Conservation (phyloP, 73 alveolate genomes). For the Strombidium stylifer region DNA sequence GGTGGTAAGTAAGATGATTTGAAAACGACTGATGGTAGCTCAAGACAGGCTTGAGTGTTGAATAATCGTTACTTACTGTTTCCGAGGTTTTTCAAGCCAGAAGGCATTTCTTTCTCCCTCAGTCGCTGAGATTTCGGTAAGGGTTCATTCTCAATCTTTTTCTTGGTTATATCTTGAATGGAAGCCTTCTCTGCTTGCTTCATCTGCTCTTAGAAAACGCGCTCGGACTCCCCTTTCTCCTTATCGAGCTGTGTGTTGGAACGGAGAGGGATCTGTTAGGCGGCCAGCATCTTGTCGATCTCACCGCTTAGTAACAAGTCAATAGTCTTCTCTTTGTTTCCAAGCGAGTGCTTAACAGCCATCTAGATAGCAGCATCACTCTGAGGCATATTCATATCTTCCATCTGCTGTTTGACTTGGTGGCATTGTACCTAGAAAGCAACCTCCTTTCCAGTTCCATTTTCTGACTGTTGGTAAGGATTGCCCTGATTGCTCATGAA, state of each 20-base stretch:
- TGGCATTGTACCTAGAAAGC: too few relatives aligned
- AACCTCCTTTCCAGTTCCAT: not conserved
- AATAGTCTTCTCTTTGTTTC: too few relatives aligned
- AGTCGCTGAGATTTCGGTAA: slow-evolving; percentile 59
- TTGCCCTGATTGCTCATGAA: not conserved
- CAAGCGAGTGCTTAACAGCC: too few relatives aligned
- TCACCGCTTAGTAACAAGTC: too few relatives aligned
- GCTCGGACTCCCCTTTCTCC: not conserved
- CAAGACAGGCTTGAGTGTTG: too few relatives aligned
- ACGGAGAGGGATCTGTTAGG: not conserved
- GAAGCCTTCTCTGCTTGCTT: not conserved
- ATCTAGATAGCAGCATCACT: too few relatives aligned
- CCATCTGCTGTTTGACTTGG: too few relatives aligned
- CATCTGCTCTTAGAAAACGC: not conserved
- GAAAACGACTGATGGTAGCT: too few relatives aligned
- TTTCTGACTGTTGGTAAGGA: not conserved
- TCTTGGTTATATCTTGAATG: not conserved
- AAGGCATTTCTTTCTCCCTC: slow-evolving; percentile 57
- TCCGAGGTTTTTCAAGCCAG: slow-evolving; percentile 83
- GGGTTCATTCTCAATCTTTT: slow-evolving; percentile 38
- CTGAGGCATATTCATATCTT: too few relatives aligned
- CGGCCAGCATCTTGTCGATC: not conserved
- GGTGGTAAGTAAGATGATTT: too few relatives aligned
- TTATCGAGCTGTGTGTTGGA: not conserved
- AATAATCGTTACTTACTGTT: too few relatives aligned